Base-by-base conservation (phyloP, 768 basidiomycete genomes). In the Dacryopinax primogenitus region DNA sequence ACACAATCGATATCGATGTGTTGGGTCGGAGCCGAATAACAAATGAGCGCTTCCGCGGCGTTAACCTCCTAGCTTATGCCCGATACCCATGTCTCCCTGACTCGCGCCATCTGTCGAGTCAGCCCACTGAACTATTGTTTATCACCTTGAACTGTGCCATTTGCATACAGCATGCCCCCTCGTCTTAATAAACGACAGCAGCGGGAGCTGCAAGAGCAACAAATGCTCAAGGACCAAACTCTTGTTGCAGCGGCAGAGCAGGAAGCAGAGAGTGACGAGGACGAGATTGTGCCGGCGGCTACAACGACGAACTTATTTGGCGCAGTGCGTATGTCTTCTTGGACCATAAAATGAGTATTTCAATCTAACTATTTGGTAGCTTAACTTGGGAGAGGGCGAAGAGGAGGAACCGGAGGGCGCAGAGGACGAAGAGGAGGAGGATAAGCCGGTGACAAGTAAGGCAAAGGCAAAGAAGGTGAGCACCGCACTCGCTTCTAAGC, bases 161-260 rank as follows among this genome's bases (percentile, higher is more conserved):
- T 4, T 18, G 6, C 23, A 23, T 7, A 6, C 41, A 23, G 4
- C 26, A 61, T 65, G 67, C 33, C 64, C n/a, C 41, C 63, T 11
- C 64, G 76, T 35, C 66, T 76, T n/a, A 93, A 84, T 75, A 94
- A 91, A 75, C 81, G 92, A 61, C 91, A 92, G 74, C 89, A 93
- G 71, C 78, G 92, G 51, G 90, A 92, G 71, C 80, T 85, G 26
- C 90, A 92, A 66, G 90, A 94, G 68, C 82, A 94, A 1, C 79
- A 83, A 35, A 81, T 83, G 0, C 79, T 78, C 1, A 66, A 63
- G 28, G 37, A 36, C 35, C 39, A 65, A 26, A 13, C 35, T 16
- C 44, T 26, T 23, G 62, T 64, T 23, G 23, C 63, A 37, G 64
- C 62, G n/a, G 18, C 28, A 64, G 30, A 64, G 41, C n/a, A 62